Percentiles rank a stretch among this genome's conserved stretches.
Evolutionary conservation across 1,284 basidiomycete genomes (phyloP).

Genomic region (Chalciporus piperatoides): DNA sequence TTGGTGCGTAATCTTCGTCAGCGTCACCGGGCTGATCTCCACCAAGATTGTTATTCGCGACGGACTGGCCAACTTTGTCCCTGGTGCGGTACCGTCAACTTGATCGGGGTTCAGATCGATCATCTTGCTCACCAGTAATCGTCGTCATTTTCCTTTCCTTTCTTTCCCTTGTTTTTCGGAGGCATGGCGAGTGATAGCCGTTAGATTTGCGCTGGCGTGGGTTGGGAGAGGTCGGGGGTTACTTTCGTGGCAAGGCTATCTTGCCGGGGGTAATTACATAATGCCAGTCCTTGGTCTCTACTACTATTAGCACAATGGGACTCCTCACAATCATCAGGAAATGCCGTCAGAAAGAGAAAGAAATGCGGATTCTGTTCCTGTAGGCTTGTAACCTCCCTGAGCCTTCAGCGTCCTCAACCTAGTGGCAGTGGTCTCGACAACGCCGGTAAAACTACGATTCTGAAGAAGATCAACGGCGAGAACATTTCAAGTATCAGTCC

Average conservation of each 20-base stretch:
- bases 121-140: constrained; percentile 67
- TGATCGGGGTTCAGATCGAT: background rate
- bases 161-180: constrained; percentile 87
- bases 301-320: constrained; percentile 53
- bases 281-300: background rate
- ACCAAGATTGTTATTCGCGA: constrained; percentile 42
- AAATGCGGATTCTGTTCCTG: constrained; percentile 97
- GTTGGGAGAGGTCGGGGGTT: background rate
- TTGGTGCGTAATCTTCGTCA: constrained; percentile 39
- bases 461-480: constrained; percentile 92
- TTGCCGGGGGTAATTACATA: constrained; percentile 17
- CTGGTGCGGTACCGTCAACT: constrained; percentile 36
- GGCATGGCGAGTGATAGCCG: constrained; percentile 51
- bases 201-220: background rate
- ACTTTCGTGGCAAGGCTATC: constrained; percentile 7
- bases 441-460: constrained; percentile 97
- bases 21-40: constrained; percentile 38
- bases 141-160: constrained; percentile 80
- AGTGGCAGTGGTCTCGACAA: constrained; percentile 89
- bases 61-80: constrained; percentile 66
- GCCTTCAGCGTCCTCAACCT: constrained; percentile 15
- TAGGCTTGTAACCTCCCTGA: constrained; percentile 37
- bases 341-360: constrained; percentile 90
- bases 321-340: constrained; percentile 97
- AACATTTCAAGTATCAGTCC: constrained; percentile 87